Base-by-base conservation (phyloP, 2,329 filamentous ascomycete genomes). In the Talaromyces verruculosus region DNA sequence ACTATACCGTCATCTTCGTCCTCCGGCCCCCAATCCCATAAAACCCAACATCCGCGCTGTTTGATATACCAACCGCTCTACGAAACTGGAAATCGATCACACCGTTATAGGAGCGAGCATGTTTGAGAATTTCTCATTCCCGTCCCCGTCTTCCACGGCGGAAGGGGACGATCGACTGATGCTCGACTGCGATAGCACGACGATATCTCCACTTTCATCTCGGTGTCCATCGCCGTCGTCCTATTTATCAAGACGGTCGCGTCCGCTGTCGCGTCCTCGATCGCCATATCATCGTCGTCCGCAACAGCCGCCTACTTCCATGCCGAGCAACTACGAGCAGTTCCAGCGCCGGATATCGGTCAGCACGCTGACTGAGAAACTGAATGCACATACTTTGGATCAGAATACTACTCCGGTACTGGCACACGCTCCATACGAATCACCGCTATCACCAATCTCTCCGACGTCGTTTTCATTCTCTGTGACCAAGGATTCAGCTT, bases 91-190 rank as follows among this genome's bases (percentile, higher is more conserved):
- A 37, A 17, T 57, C 8, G 22, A 43, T 30, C 7, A 22, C 13
- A 45, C 15, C 15, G 17, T 30, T 60, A 28, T 45, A 60, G 33
- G 60, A 39, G 41, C 47, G 33, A 64, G 19, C 67, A 80, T 80
- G 78, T 80, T 80, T 68, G 78, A 80, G 68, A 76, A 78, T 68
- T 79, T 79, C 69, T 78, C 78, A 57, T 79, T 79, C 68, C 74
- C 77, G 11, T 76, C 77, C 41, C 73, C 77, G 11, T 77, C 76
- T 22, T 75, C 73, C 25, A 66, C 71, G 10, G 57, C 73, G n/a
- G 75, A 77, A 65, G 71, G 69, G 51, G 75, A 79, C 41, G 75
- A 77, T 61, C 72, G 74, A 57, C 71, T 73, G 39, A 76, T 77
- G 72, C 67, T 73, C 53, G 78, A 79, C 65, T 73, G 73, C 59